Base-by-base conservation (phyloP, 306 rosid genomes). In the Castanopsis chinensis region DNA sequence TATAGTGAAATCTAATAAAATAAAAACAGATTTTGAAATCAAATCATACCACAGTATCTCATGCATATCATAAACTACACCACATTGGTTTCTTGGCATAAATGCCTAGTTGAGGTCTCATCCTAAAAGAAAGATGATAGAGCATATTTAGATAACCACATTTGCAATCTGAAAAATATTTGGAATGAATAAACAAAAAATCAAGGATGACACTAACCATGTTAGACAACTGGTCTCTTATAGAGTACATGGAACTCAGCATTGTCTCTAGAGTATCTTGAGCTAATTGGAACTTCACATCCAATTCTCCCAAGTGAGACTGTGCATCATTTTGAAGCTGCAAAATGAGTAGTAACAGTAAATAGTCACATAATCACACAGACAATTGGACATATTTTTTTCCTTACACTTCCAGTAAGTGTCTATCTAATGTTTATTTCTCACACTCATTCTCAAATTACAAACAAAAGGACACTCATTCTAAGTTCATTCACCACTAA, bases 281-380 rank as follows among this genome's bases (percentile, higher is more conserved):
- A 59, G 86, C 86, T 73, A 87, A 79, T 78, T 82, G 86, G 69
- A 90, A 92, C 83, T 71, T 92, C 68, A 90, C 89, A 79, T 88
- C 94, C 64, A 70, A 59, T 70, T 90, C 94, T 64, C 90, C 82
- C 2, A 80, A 32, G 49, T 79, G 81, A 54, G 89, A 70, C 72
- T 59, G 37, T 33, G 90, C 73, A 81, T 88, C 88, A 78, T 80
- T 83, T 81, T 90, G 87, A 20, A 92, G 92, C 92, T 92, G 88
- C 67, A 70, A 71, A 80, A 74, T 15, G 13, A 12, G 25, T 61
- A 78, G 37, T 37, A 55, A 80, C 55, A 76, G 69, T 51, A 14
- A 45, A 45, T 45, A 45, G 52, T 0, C 0, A 0, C 14, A 45
- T 45, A 20, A 58, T 6, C 64, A 21, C 30, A 58, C 30, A 58